Base-by-base conservation (phyloP, 148 eudicot genomes). In the Spergularia bocconei region DNA sequence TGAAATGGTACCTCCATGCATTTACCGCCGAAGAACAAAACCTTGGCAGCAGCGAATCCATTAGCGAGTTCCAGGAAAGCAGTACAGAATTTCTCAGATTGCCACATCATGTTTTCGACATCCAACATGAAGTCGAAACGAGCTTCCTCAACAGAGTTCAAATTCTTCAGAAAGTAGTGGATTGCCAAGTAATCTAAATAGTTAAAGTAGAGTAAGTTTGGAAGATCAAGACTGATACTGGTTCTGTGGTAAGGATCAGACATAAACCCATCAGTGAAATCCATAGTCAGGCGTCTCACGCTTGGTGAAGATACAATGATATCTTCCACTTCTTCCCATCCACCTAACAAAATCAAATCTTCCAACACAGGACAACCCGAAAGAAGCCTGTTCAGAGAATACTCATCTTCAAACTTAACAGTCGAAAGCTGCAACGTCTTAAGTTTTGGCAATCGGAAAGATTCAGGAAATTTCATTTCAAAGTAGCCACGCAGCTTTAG, bases 21-120 rank as follows among this genome's bases (percentile, higher is more conserved):
- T 41, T 38, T 59, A 44, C 75, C 66, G 5, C 55, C 2, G 17
- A 72, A 44, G 75, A 41, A 72, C 25, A 72, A 55, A 44, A 14
- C 66, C 25, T 23, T 72, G 21, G 75, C 75, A 60, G 29, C 23
- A 20, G 66, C 44, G 48, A 72, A 17, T 59, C 75, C 75, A 59
- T 72, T 44, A 4, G 60, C 23, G 55, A 72, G 75, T 13, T 65
- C 64, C 16, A 59, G 25, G 21, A 39, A 39, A 39, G 44, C 4
- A 39, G 44, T 39, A 59, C 9, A 0, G 75, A 72, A 48, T 21
- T 51, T 4, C 70, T 7, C 11, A 50, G 50, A 12, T 11, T 68
- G 7, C 17, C 16, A 9, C 2, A 23, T 11, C 53, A 20, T 3
- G 38, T 48, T 68, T 50, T 14, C 57, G 4, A 47, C 13, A 15